Conservation (phyloP, 805 yeast species). For the Saturnispora gosingensis region DNA sequence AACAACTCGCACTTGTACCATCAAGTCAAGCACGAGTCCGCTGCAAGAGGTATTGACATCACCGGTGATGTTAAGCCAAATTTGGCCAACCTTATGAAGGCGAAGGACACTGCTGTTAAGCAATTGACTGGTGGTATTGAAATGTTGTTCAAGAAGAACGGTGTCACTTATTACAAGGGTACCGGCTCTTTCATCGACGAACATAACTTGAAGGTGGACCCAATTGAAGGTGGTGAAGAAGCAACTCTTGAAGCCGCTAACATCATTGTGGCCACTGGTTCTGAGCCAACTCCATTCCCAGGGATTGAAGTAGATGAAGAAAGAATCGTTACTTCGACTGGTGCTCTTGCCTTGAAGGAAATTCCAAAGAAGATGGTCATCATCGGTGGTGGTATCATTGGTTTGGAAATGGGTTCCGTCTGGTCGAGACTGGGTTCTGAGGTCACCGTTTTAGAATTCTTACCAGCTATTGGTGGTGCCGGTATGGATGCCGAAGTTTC, state of each 20-base stretch:
- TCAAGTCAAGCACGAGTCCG: conserved; percentile 76
- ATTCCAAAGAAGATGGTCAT: conserved; percentile 86
- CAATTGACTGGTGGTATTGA: conserved; percentile 93
- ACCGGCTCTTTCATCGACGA: conserved; percentile 81
- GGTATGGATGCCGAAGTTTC: conserved; percentile 97
- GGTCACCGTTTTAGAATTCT: conserved; percentile 91
- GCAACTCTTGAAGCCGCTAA: conserved; percentile 70
- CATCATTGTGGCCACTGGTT: conserved; percentile 94
- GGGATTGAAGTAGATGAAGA: conserved; percentile 95
- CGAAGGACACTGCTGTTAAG: conserved; percentile 84
- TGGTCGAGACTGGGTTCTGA: conserved; percentile 92
- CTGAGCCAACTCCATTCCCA: conserved; percentile 98
- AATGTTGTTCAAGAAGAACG: conserved; percentile 89
- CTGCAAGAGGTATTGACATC: conserved; percentile 83
- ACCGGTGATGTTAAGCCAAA: conserved; percentile 60
- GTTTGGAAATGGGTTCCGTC: conserved; percentile 98
- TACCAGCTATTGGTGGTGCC: conserved; percentile 92
- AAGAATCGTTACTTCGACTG: conserved; percentile 94
- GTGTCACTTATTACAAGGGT: conserved; percentile 92
- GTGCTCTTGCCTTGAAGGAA: conserved; percentile 75
- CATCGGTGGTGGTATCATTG: conserved; percentile 99
- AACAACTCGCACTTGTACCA: conserved; percentile 94
- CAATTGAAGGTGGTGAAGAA: conserved; percentile 77
- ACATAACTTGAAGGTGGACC: conserved; percentile 67
- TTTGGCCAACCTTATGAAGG: conserved; percentile 72